These are phyloP conservation scores for Cercospora sesami DNA, from an alignment of 2,329 filamentous ascomycete species.

Conservation along the genomic window DNA sequence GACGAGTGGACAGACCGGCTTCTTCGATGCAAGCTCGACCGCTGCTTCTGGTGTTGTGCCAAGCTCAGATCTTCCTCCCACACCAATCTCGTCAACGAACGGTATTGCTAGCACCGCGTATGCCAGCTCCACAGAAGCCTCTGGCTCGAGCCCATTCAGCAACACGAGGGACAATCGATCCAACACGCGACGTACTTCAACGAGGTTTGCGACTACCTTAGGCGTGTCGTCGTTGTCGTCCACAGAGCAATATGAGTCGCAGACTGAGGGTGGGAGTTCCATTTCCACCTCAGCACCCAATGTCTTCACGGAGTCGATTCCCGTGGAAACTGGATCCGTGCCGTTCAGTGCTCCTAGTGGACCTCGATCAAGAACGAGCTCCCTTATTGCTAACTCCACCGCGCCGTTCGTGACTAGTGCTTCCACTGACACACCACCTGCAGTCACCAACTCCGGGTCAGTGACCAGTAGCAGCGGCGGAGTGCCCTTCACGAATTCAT, in stretches of 20 bases:
- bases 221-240: conserved; percentile 2
- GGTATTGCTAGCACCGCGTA: conserved; percentile 11
- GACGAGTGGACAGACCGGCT: conserved; percentile 14
- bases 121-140: conserved; percentile 12
- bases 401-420: neutral
- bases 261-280: neutral
- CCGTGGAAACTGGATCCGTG: conserved; percentile 13
- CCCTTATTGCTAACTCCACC: conserved; percentile 2
- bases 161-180: conserved; percentile 18
- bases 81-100: conserved; percentile 18
- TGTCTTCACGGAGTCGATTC: conserved; percentile 7
- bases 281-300: neutral
- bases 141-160: conserved; percentile 14
- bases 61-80: conserved; percentile 12
- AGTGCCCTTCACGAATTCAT: conserved; percentile 12
- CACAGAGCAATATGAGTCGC: neutral
- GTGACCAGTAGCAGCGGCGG: neutral
- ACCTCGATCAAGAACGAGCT: conserved; percentile 13
- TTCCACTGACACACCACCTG: conserved; percentile 2
- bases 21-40: conserved; percentile 18
- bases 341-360: conserved; percentile 17
- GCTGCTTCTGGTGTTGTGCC: conserved; percentile 14
- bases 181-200: conserved; percentile 6
- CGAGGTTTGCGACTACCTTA: neutral
- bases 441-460: neutral